These are phyloP conservation scores for Ophiostoma piceae DNA, from an alignment of 2,329 filamentous ascomycete genomes.

Conservation along the genomic window DNA sequence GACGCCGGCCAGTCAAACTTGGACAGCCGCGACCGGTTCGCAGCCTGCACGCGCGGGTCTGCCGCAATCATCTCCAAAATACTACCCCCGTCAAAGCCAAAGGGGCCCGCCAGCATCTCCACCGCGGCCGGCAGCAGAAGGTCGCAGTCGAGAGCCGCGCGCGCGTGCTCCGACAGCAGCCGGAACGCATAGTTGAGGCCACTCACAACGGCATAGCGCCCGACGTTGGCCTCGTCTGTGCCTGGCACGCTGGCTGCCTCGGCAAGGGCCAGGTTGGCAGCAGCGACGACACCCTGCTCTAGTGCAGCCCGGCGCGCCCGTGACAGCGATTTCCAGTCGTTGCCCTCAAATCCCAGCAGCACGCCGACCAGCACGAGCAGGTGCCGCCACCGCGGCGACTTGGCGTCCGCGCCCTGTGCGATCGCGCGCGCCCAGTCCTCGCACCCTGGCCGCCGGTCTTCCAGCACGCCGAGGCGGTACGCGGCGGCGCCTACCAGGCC, in stretches of 20 bases:
- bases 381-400: constrained; percentile 72
- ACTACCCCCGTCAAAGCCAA: constrained; percentile 70
- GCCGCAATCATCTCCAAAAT: constrained; percentile 66
- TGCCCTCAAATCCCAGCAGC: constrained; percentile 67
- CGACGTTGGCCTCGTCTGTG: constrained; percentile 39
- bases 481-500: constrained; percentile 21
- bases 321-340: constrained; percentile 59
- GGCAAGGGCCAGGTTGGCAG: constrained; percentile 68
- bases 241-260: constrained; percentile 37
- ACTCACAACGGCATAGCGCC: constrained; percentile 55
- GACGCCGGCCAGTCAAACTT: constrained; percentile 58
- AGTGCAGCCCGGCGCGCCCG: constrained; percentile 59
- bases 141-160: constrained; percentile 59
- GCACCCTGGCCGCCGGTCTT: constrained; percentile 37
- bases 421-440: constrained; percentile 55
- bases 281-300: constrained; percentile 67
- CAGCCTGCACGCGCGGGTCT: constrained; percentile 39
- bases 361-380: constrained; percentile 73
- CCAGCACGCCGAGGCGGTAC: constrained; percentile 13
- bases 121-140: constrained; percentile 64
- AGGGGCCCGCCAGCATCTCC: constrained; percentile 60
- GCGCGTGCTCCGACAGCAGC: constrained; percentile 57
- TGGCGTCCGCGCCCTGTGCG: constrained; percentile 52
- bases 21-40: neutral
- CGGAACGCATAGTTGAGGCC: constrained; percentile 74